These are phyloP conservation scores for Trypanosoma platydactyli DNA, from an alignment of 208 protist species.

Conservation along the genomic window DNA sequence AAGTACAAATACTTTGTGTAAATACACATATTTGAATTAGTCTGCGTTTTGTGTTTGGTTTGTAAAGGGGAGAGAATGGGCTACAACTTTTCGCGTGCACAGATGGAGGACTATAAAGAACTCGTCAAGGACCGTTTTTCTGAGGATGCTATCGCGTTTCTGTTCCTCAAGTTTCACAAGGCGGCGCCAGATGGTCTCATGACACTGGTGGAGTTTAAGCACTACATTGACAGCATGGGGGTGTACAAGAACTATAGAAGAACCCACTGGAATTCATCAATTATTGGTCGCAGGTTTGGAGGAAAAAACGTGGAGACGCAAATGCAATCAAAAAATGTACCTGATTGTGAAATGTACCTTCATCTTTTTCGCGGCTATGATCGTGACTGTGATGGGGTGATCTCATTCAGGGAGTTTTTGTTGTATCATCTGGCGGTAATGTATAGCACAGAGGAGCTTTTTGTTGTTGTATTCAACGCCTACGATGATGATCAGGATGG, in stretches of 20 bases:
- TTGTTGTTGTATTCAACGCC: constrained; percentile 88
- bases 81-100: constrained; percentile 54
- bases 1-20: no score
- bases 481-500: constrained; percentile 94
- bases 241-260: constrained; percentile 76
- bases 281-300: constrained; percentile 1
- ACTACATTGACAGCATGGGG: constrained; percentile 79
- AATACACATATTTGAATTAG: no score
- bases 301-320: constrained; percentile 9
- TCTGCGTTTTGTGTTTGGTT: no score
- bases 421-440: constrained; percentile 87
- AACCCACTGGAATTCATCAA: constrained; percentile 11
- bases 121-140: constrained; percentile 79
- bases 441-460: constrained; percentile 89
- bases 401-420: constrained; percentile 90
- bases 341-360: constrained; percentile 61
- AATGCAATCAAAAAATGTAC: constrained; percentile 13
- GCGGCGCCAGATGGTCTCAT: constrained; percentile 76
- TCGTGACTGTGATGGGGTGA: constrained; percentile 80
- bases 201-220: constrained; percentile 73
- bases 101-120: constrained; percentile 86
- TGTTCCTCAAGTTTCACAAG: constrained; percentile 75
- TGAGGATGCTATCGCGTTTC: constrained; percentile 81
- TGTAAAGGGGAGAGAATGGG: constrained; percentile 65
- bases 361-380: constrained; percentile 90